These are phyloP conservation scores for Penicillium griseofulvum DNA, from an alignment of 2,329 filamentous ascomycete genomes.

Conservation along the genomic window DNA sequence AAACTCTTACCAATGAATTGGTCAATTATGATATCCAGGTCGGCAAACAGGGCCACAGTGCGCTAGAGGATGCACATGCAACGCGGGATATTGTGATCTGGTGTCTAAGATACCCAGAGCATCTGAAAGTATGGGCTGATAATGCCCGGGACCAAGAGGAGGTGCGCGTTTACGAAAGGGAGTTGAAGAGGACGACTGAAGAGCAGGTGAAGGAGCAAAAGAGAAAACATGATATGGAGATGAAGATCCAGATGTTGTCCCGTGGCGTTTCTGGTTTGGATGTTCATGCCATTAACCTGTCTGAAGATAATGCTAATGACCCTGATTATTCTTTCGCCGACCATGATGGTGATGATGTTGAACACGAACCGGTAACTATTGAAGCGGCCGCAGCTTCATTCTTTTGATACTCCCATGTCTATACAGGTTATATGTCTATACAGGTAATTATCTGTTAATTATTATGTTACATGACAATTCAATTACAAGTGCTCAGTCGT, in stretches of 20 bases:
- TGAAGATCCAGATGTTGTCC: neutral
- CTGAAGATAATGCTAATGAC: neutral
- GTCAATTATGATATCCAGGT: slow-evolving; percentile 38
- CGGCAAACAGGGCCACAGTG: slow-evolving; percentile 44
- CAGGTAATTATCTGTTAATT: neutral
- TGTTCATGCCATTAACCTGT: neutral
- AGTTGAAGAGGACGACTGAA: slow-evolving; percentile 1
- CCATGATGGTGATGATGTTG: neutral
- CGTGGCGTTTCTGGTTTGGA: neutral
- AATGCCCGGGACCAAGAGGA: slow-evolving; percentile 2
- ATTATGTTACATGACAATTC: neutral
- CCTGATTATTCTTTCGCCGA: neutral
- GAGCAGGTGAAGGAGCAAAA: neutral
- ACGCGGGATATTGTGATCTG: slow-evolving; percentile 50
- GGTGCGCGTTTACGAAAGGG: neutral
- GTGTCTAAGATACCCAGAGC: slow-evolving; percentile 42
- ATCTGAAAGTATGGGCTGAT: slow-evolving; percentile 37
- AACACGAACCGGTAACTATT: neutral
- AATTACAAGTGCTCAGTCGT: neutral
- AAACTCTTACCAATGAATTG: slow-evolving; percentile 35
- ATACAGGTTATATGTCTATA: neutral
- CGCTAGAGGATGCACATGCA: slow-evolving; percentile 52
- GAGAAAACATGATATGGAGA: slow-evolving; percentile 5
- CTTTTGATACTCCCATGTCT: neutral
- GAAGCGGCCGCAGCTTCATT: slow-evolving; percentile 1